Evolutionary conservation across 1,284 basidiomycete species (phyloP).

Genomic region (Trichosporon sp.): DNA sequence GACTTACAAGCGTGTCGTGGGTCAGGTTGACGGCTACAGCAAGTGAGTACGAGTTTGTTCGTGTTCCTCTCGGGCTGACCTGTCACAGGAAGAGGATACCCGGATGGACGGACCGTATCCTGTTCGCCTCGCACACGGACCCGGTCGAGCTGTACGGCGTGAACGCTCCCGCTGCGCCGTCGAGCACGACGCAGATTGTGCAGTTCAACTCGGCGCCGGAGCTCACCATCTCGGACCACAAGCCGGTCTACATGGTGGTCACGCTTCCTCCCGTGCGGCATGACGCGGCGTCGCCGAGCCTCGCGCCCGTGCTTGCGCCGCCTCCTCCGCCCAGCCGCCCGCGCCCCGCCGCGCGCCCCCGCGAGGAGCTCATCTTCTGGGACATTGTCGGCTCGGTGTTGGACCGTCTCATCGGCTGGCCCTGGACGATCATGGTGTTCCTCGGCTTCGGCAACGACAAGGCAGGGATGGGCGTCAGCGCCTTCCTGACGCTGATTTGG

Average conservation of each 20-base stretch:
- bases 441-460: conserved; percentile 40
- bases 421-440: conserved; percentile 39
- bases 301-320: conserved; percentile 36
- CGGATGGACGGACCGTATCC: conserved; percentile 90
- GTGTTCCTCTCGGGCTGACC: neutral
- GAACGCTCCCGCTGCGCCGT: conserved; percentile 18
- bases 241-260: conserved; percentile 48
- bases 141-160: conserved; percentile 26
- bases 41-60: conserved; percentile 54
- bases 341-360: conserved; percentile 15
- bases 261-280: conserved; percentile 31
- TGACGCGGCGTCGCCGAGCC: conserved; percentile 26
- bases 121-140: conserved; percentile 78
- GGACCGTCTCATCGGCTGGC: conserved; percentile 40
- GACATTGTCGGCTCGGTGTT: conserved; percentile 29
- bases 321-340: conserved; percentile 29
- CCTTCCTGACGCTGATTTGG: conserved; percentile 44
- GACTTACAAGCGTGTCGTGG: conserved; percentile 80
- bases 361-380: conserved; percentile 30
- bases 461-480: conserved; percentile 41
- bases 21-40: conserved; percentile 68
- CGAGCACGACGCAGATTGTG: conserved; percentile 33
- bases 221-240: conserved; percentile 49
- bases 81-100: conserved; percentile 65
- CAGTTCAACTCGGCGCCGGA: conserved; percentile 41